Base-by-base conservation (phyloP, 768 basidiomycete genomes). In the Panaeolus cyanescens region DNA sequence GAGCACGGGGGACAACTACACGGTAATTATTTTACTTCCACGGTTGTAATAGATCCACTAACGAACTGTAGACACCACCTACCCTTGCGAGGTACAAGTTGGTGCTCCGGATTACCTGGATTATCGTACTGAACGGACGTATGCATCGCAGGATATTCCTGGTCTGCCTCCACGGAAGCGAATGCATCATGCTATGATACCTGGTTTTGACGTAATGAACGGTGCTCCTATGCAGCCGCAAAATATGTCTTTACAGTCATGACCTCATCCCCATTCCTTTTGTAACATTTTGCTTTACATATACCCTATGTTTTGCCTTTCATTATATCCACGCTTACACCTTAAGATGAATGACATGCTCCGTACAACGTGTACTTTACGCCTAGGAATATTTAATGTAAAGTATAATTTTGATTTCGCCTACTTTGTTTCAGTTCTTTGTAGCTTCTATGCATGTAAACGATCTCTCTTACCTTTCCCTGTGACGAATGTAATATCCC, bases 101-200 rank as follows among this genome's bases (percentile, higher is more conserved):
- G 69, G 69, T 59, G 64, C 69, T 63, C 65, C 65, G 56, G 62
- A 63, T n/a, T 68, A 64, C 61, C 66, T 69, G 64, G 69, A 68
- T 54, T 71, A 71, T 64, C 70, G 70, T 40, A 63, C 66, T 54
- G 70, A 71, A 50, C 66, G 68, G 34, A 64, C 64, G 34, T 71
- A 71, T 55, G 61, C 60, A 50, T 63, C 75, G 54, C 77, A 85
- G 75, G 85, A 86, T 64, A 76, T 86, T 64, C 71, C 83, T 61
- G 78, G 77, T 39, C 68, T 86, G 40, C 83, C 82, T 50, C 85
- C 87, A 17, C 80, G 88, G 68, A 89, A 89, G 74, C 84, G 88
- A 58, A 75, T 82, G 20, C 88, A 89, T 71, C 86, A 88, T 70
- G 54, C 65, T 59, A 83, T 88, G 79, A 84, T 87, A 74, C 78